phyloP scores from a whole-genome alignment of 2,329 filamentous ascomycete genomes.

The Ophiognomonia clavigignenti-juglandacearum region DNA sequence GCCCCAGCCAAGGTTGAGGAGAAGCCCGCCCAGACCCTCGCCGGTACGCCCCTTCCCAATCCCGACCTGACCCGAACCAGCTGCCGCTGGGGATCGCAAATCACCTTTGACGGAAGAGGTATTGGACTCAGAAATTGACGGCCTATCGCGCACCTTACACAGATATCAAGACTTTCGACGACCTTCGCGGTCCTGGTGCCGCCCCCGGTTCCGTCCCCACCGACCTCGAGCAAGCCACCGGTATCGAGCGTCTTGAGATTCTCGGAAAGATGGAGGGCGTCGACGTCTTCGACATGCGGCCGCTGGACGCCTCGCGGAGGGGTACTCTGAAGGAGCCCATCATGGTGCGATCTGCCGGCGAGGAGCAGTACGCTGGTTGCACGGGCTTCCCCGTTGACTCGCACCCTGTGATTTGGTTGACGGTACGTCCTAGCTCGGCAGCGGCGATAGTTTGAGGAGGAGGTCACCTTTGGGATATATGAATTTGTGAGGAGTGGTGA shows the following conservation, averaged over 20 bases:
- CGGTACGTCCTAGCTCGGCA: too few species aligned
- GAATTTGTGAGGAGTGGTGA: neutral
- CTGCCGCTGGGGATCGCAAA: neutral
- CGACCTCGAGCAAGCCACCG: constrained; percentile 92
- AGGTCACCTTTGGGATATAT: too few species aligned
- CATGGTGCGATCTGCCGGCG: constrained; percentile 81
- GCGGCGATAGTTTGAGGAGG: too few species aligned
- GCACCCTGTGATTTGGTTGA: constrained; percentile 86
- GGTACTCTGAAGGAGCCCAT: constrained; percentile 90
- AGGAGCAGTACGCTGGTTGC: constrained; percentile 96
- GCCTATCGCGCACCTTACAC: constrained; percentile 18
- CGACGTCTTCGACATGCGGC: constrained; percentile 97
- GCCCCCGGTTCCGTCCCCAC: constrained; percentile 79
- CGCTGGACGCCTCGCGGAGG: constrained; percentile 82
- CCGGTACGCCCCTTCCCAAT: constrained; percentile 9
- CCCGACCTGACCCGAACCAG: neutral
- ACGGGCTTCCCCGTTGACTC: constrained; percentile 91
- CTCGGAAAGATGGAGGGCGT: constrained; percentile 99
- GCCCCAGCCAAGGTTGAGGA: constrained; percentile 13
- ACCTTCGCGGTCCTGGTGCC: constrained; percentile 82
- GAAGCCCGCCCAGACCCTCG: constrained; percentile 5
- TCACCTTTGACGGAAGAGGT: neutral
- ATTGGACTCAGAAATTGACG: too few species aligned
- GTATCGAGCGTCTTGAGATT: constrained; percentile 97
- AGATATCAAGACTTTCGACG: constrained; percentile 81